Percentiles rank a stretch among this genome's conserved stretches.
Evolutionary conservation across 192 early-diverging fungal genomes (phyloP).

Genomic region (Backusella parvicylindrica): DNA sequence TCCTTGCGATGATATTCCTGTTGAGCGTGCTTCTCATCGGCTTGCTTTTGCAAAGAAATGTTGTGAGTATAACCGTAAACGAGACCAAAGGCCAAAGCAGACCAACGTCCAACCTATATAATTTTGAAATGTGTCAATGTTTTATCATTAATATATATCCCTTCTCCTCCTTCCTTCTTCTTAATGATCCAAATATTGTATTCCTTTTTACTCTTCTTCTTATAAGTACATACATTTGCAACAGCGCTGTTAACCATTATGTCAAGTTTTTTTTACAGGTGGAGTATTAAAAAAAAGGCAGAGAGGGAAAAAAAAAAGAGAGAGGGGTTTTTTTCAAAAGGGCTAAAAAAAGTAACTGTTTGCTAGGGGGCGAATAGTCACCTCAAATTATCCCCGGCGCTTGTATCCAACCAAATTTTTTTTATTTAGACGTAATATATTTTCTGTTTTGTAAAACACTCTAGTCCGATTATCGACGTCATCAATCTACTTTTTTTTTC

Average conservation of each 20-base stretch:
- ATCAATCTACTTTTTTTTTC: not conserved
- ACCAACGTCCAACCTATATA: conserved; percentile 55
- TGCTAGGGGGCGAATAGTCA: not conserved
- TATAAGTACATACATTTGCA: conserved; percentile 12
- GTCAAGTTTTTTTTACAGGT: conserved; percentile 1
- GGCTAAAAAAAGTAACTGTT: not conserved
- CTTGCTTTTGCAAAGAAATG: conserved; percentile 41
- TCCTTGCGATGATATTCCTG: conserved; percentile 53
- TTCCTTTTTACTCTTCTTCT: not conserved
- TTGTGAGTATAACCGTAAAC: conserved; percentile 57
- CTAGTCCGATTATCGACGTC: not conserved
- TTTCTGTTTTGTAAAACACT: not conserved
- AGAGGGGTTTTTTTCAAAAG: not conserved
- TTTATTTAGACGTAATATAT: not conserved
- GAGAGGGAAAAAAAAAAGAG: not conserved
- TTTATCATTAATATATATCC: not conserved
- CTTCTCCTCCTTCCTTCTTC: not conserved
- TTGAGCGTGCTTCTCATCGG: conserved; percentile 40
- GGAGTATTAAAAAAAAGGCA: conserved; percentile 1
- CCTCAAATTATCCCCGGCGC: not conserved
- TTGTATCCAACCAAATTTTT: not conserved
- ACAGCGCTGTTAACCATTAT: conserved; percentile 17
- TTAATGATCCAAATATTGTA: not conserved
- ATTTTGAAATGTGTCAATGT: not conserved
- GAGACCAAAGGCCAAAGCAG: conserved; percentile 51